Conservation (phyloP, 2,329 filamentous ascomycete genomes). For the Spiromastix sp. region DNA sequence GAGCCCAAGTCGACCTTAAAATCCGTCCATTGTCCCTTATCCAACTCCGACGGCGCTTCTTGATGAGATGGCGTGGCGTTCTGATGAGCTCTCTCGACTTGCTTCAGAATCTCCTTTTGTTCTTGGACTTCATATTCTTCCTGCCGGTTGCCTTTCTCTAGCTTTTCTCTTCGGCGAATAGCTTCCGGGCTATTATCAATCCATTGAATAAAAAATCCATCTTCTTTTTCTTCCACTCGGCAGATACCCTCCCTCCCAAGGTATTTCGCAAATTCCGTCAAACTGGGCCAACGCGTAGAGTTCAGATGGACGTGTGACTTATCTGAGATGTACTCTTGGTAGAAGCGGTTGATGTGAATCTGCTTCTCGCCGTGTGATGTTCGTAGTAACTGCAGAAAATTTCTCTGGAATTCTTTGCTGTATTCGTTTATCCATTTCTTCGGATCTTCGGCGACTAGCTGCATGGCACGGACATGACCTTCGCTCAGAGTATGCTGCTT, state of each 20-base stretch:
- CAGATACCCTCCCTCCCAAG: constrained; percentile 80
- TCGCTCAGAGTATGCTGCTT: constrained; percentile 78
- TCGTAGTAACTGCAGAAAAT: constrained; percentile 66
- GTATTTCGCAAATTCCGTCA: constrained; percentile 84
- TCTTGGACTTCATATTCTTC: constrained; percentile 92
- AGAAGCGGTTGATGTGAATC: constrained; percentile 84
- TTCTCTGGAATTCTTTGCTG: constrained; percentile 67
- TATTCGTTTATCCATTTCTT: constrained; percentile 75
- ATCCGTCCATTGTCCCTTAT: too few relatives aligned
- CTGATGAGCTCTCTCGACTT: constrained; percentile 62
- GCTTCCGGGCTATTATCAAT: constrained; percentile 87
- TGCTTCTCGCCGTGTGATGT: constrained; percentile 87
- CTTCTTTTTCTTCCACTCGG: constrained; percentile 79
- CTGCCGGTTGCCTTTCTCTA: constrained; percentile 72
- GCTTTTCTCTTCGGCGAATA: constrained; percentile 65
- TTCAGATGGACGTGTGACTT: constrained; percentile 93
- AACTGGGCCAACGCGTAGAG: constrained; percentile 72
- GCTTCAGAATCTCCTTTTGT: constrained; percentile 70
- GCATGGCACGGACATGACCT: constrained; percentile 80
- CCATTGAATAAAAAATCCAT: constrained; percentile 69
- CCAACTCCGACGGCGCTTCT: too few relatives aligned
- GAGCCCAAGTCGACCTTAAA: too few relatives aligned
- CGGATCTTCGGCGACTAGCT: constrained; percentile 76
- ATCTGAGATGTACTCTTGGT: constrained; percentile 84
- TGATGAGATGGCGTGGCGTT: too few relatives aligned